A percentile compares a stretch with the other conserved stretches of the same genome.
These are phyloP conservation scores for Saccharomycopsis vini DNA, from an alignment of 805 yeast species.

Conservation along the genomic window DNA sequence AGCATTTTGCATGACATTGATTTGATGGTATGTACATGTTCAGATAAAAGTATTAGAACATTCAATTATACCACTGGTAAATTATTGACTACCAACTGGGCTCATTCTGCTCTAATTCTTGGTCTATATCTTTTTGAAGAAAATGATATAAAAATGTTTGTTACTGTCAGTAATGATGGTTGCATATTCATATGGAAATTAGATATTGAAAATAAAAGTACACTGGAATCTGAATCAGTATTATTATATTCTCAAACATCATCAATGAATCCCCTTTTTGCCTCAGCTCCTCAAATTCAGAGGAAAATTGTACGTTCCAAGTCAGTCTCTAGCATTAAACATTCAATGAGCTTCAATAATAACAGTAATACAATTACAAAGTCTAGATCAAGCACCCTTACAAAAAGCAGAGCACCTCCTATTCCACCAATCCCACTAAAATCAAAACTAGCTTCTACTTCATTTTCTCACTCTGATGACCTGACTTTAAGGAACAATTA, in stretches of 20 bases:
- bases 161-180: constrained; percentile 44
- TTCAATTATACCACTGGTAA: constrained; percentile 40
- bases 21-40: constrained; percentile 34
- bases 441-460: not conserved
- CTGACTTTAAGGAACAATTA: too few relatives aligned
- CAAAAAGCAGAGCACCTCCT: too few relatives aligned
- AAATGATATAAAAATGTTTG: constrained; percentile 22
- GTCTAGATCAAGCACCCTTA: constrained; percentile 9
- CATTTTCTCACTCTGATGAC: too few relatives aligned
- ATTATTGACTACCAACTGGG: constrained; percentile 47
- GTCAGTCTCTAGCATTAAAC: constrained; percentile 5
- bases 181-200: constrained; percentile 44
- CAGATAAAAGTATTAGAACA: constrained; percentile 50
- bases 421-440: too few relatives aligned
- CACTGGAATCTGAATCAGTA: not conserved
- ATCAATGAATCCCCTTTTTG: not conserved
- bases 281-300: not conserved
- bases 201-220: not conserved
- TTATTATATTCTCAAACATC: not conserved
- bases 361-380: constrained; percentile 15
- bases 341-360: constrained; percentile 9
- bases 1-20: constrained; percentile 24
- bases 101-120: constrained; percentile 44
- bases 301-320: constrained; percentile 16
- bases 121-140: constrained; percentile 26